Base-by-base conservation (phyloP, 2,329 filamentous ascomycete species). In the Neofusicoccum umdonicola region DNA sequence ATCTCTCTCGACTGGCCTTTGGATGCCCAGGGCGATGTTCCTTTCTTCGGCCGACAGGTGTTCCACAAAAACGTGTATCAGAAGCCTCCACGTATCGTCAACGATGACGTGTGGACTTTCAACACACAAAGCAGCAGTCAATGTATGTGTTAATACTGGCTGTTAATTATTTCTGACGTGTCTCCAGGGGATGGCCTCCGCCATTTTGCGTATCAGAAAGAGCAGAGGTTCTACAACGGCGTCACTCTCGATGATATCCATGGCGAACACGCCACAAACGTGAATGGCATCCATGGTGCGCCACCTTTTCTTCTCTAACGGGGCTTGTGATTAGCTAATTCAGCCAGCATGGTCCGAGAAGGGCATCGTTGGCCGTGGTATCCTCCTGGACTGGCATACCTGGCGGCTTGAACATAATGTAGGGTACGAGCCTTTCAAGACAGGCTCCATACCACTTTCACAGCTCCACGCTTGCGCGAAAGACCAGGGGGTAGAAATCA, bases 1-100 rank as follows among this genome's bases (percentile, higher is more conserved):
- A 58, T 89, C 60, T 86, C 84, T 1, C 80, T 88, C 19, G 86
- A 89, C 75, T 86, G 86, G 80, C 80, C 85, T 0, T 78, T 89
- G 4, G 79, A 86, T 73, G 82, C 83, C 11, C 82, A 64, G 45
- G 45, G 80, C 37, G 74, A 82, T 51, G 72, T 81, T 9, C 80
- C 84, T 17, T 84, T 87, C 72, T 87, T 88, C 73, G 78, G 80
- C 64, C 81, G 87, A 15, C 80, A 83, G 66, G 74, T 79, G 3
- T 87, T 90, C 70, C 78, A 85, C 66, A 63, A 67, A 42, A 27
- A 66, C 47, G n/a, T 67, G 15, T 67, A 67, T 41, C 56, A 63
- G 7, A 68, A 68, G 31, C 66, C 65, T 34, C 62, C 62, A 6
- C 62, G 62, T 3, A 58, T 64, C 51, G 65, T 67, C 31, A 72